Evolutionary conservation across 768 basidiomycete species (phyloP), one percentile per base, ranked within the genome.

Genomic region (Pseudohyphozyma bogoriensis): DNA sequence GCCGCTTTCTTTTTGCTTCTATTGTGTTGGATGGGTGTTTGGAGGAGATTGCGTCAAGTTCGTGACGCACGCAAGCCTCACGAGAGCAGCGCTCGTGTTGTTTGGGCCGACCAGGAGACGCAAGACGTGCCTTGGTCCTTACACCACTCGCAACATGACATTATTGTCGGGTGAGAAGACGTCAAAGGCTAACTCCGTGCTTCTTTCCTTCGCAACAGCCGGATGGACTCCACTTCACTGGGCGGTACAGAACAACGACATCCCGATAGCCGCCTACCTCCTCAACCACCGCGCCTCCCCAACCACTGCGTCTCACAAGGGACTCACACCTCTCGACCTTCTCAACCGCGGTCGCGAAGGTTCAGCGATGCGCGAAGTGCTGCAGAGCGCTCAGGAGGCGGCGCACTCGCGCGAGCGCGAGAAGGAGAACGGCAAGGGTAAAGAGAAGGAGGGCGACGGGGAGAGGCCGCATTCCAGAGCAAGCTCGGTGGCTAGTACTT

Each of bases 191-290:
- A 31, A 32, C 29, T 31, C 8, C 39, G 26, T 7, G 15, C 54
- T 13, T 32, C n/a, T 22, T 11, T 8, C 8, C 40, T 26, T 26
- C 26, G 13, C 6, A 24, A 24, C 68, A 95, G 91, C 82, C 62
- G 92, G 93, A 36, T 97, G 95, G 95, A 90, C 89, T 13, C 84
- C 92, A 4, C 78, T 99, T 16, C 93, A 96, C 70, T 85, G 93
- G 75, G 89, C 93, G 11, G 87, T 87, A 11, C 75, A 97, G 54
- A 77, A 88, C 39, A 83, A 89, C 16, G 90, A 93, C 35, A 87
- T 92, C 4, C 91, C 91, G 3, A 77, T 97, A 26, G 81, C 97
- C 26, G 89, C 91, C 0, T 85, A 89, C 77, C 78, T 99, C 28
- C 84, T 97, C 76, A 93, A 89, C 15, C 87, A 89, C 67, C 89